A percentile compares a stretch with the other conserved stretches of the same genome.
Evolutionary conservation across 768 basidiomycete genomes (phyloP).

Genomic region (Xerocomus spinulosus): DNA sequence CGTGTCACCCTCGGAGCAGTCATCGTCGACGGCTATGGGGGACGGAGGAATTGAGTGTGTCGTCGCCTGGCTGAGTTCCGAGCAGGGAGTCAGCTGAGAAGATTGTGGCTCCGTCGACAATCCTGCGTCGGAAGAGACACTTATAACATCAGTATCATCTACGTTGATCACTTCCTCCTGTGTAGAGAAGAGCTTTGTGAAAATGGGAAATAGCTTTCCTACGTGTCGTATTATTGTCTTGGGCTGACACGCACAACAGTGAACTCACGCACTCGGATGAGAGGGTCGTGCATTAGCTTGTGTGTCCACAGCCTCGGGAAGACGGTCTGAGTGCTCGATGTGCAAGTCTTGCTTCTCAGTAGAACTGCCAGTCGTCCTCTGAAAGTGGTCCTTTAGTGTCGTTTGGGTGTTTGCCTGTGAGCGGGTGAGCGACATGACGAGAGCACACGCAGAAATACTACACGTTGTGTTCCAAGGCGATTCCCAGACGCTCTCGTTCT

Average conservation of each 20-base stretch:
- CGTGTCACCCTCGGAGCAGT: conserved; percentile 2
- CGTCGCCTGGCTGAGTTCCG: conserved; percentile 5
- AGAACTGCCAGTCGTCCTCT: conserved; percentile 4
- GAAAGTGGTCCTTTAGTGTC: conserved; percentile 27
- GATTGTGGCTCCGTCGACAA: conserved; percentile 10
- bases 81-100: conserved; percentile 7
- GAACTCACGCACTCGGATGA: conserved; percentile 21
- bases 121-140: conserved; percentile 19
- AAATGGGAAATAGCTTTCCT: conserved; percentile 28
- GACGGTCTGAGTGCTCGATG: neutral
- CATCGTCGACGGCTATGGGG: neutral
- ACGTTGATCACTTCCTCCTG: conserved; percentile 6
- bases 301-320: neutral
- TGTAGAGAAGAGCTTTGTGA: conserved; percentile 10
- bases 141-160: conserved; percentile 17
- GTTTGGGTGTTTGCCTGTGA: conserved; percentile 21
- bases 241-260: neutral
- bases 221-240: neutral
- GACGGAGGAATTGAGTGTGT: conserved; percentile 8
- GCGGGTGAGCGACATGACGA: conserved; percentile 6
- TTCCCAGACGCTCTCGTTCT: conserved; percentile 15
- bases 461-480: conserved; percentile 14
- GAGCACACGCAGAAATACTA: conserved; percentile 3
- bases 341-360: conserved; percentile 1
- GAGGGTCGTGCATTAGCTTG: neutral